Percentiles rank a stretch among this genome's conserved stretches.
Evolutionary conservation across 2,329 filamentous ascomycete species (phyloP).

Genomic region (Coleophoma eucalyptorum): DNA sequence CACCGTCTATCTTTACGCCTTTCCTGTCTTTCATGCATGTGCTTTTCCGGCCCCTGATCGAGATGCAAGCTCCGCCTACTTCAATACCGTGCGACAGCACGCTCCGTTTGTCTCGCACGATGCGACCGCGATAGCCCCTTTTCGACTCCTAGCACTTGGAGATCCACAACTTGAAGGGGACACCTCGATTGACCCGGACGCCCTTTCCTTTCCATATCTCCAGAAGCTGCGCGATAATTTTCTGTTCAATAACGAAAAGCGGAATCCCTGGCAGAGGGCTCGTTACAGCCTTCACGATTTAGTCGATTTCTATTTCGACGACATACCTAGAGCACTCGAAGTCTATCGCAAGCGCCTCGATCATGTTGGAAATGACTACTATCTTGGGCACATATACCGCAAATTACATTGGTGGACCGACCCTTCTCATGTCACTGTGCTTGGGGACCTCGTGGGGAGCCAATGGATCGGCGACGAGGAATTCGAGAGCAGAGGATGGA

Average conservation of each 20-base stretch:
- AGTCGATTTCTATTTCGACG: constrained; percentile 60
- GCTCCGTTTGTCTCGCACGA: constrained; percentile 18
- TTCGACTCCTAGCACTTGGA: constrained; percentile 81
- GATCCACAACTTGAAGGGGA: constrained; percentile 95
- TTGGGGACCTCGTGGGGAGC: constrained; percentile 89
- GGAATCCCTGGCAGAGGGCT: constrained; percentile 46
- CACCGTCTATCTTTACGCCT: constrained; percentile 81
- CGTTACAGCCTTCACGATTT: constrained; percentile 53
- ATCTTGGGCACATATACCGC: constrained; percentile 88
- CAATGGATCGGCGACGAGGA: constrained; percentile 91
- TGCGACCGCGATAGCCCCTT: constrained; percentile 54
- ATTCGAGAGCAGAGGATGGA: constrained; percentile 66
- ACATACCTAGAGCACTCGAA: constrained; percentile 63
- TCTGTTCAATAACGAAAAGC: constrained; percentile 33
- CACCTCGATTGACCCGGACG: constrained; percentile 63
- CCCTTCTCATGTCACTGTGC: constrained; percentile 82
- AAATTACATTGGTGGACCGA: constrained; percentile 77
- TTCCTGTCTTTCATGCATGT: constrained; percentile 77
- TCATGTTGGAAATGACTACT: constrained; percentile 89
- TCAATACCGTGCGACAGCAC: constrained; percentile 20
- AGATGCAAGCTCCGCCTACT: constrained; percentile 17
- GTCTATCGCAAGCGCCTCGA: constrained; percentile 78
- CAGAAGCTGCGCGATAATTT: constrained; percentile 28
- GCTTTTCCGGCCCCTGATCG: constrained; percentile 60
- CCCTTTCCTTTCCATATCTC: constrained; percentile 51